Conservation (phyloP, 148 eudicot genomes). For the Chenopodium formosanum region DNA sequence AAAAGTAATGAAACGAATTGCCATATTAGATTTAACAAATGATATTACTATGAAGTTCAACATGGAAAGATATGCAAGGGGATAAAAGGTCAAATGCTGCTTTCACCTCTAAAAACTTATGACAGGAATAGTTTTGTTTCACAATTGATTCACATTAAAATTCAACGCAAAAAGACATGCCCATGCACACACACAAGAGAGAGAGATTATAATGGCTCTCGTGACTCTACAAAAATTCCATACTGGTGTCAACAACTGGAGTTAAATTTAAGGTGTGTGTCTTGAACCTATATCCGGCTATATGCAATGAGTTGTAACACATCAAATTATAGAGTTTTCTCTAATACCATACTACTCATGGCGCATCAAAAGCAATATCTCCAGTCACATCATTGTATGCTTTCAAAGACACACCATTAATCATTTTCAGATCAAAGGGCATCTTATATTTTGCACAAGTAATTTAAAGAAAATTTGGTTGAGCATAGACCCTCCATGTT, state of each 20-base stretch:
- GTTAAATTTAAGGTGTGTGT: too few relatives aligned
- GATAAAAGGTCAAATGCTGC: neutral
- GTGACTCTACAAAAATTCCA: too few relatives aligned
- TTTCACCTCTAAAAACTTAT: neutral
- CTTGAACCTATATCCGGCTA: too few relatives aligned
- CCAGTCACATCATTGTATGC: neutral
- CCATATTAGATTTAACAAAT: neutral
- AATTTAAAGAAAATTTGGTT: neutral
- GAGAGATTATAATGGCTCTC: too few relatives aligned
- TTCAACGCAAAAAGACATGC: too few relatives aligned
- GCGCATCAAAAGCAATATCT: too few relatives aligned
- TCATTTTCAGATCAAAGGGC: neutral
- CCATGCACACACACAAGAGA: too few relatives aligned
- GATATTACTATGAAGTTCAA: neutral
- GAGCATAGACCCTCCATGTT: neutral
- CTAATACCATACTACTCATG: too few relatives aligned
- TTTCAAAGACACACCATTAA: too few relatives aligned
- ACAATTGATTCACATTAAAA: neutral
- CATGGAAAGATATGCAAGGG: neutral
- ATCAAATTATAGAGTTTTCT: too few relatives aligned
- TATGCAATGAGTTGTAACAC: too few relatives aligned
- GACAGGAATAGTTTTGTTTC: neutral
- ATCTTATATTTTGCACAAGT: neutral
- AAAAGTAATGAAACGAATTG: neutral
- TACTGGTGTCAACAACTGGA: too few relatives aligned